Base-by-base conservation (phyloP, 257 asterid genomes). In the Cruciata laevipes region DNA sequence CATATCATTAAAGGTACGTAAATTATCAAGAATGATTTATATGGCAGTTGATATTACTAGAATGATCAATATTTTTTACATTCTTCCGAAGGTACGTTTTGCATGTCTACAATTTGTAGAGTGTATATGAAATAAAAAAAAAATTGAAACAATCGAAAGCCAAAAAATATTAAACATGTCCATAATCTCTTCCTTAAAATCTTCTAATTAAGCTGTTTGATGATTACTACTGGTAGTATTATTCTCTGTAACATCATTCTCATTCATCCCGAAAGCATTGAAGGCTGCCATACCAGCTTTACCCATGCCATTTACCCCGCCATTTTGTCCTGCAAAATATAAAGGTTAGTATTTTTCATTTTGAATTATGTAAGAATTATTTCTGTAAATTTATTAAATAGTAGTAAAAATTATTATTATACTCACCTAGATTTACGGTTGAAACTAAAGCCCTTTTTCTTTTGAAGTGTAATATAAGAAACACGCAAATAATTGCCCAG, bases 401-500 rank as follows among this genome's bases (percentile, higher is more conserved):
- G 30, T 27, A 27, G 30, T 27, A 27, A 27, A 27, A 27, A 27
- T 27, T 27, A 7, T 1, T 35, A 11, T 8, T 53, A 53, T 23
- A 21, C 33, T 59, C 0, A 78, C 85, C 80, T 72, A 69, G 44
- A 13, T 18, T 32, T 4, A 61, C 20, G 12, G 63, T 55, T 56
- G 67, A 70, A 13, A 69, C 42, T 0, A 71, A 53, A 30, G 75
- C 56, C 11, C 57, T 1, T 67, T 67, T 81, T 23, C 68, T 53
- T 56, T 47, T 72, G 53, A 69, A 58, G 40, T 63, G 75, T 30
- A 77, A 35, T 38, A 72, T 42, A 6, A 65, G 69, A 56, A 77
- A 53, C 49, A 75, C 62, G 16, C 78, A 76, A 9, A 21, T 65
- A 53, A 75, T 23, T 13, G 47, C 77, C 79, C 83, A 81, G 14